phyloP scores from a whole-genome alignment of 345 rosid genomes.

The Eucalyptus virginea region DNA sequence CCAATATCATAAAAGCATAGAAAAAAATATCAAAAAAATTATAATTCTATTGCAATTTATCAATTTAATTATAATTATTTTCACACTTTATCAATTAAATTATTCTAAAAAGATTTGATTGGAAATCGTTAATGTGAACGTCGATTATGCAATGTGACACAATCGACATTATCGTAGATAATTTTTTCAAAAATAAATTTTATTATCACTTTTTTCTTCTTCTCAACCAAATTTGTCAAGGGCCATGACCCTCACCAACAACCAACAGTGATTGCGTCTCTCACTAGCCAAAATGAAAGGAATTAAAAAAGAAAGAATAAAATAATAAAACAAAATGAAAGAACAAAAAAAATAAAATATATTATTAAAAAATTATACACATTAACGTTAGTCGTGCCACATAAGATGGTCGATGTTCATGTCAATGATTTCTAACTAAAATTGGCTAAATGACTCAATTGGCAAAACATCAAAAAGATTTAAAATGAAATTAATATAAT shows the following conservation, averaged over 20 bases:
- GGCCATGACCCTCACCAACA: too few species aligned
- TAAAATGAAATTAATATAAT: too few species aligned
- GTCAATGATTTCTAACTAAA: rapidly evolving
- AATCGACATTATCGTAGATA: rapidly evolving
- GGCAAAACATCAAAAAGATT: too few species aligned
- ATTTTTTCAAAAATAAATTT: too few species aligned
- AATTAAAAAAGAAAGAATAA: too few species aligned
- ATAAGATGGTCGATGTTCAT: rapidly evolving
- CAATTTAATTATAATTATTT: too few species aligned
- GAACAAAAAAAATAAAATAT: too few species aligned
- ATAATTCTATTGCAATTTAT: rapidly evolving
- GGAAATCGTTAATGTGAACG: rapidly evolving
- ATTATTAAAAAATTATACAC: not conserved
- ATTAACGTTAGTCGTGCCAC: rapidly evolving
- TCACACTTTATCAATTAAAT: too few species aligned
- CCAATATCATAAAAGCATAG: not conserved
- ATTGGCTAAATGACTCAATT: rapidly evolving
- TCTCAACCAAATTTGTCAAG: not conserved
- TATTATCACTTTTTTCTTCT: not conserved
- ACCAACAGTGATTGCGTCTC: not conserved
- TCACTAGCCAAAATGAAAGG: not conserved
- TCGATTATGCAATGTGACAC: rapidly evolving
- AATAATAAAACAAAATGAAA: rapidly evolving
- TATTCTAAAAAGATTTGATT: rapidly evolving
- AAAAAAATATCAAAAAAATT: too few species aligned